Percentiles rank a stretch among this genome's conserved stretches.
Evolutionary conservation across 768 basidiomycete species (phyloP).

Genomic region (Tulasnella sp.): DNA sequence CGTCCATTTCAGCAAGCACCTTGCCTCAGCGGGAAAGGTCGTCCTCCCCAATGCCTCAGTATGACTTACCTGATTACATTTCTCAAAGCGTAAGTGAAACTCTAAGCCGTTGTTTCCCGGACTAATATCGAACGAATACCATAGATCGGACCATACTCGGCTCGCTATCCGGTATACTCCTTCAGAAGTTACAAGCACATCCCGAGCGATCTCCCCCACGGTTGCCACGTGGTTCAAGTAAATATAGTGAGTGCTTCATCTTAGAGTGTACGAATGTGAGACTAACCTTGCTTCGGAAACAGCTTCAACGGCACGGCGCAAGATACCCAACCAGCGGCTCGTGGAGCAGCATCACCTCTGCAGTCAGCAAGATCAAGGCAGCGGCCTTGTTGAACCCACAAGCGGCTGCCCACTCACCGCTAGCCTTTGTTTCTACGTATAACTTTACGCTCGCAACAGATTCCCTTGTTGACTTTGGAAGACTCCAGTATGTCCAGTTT

Average conservation of each 20-base stretch:
- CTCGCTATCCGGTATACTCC: background rate
- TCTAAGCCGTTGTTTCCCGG: background rate
- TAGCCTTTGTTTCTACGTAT: background rate
- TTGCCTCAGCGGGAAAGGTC: too few relatives aligned
- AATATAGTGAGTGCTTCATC: background rate
- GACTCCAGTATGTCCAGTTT: constrained; percentile 1
- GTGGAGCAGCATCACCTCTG: background rate
- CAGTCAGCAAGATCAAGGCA: background rate
- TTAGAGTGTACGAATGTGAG: background rate
- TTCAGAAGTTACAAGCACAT: background rate
- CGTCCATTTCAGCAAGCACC: background rate
- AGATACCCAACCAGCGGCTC: background rate
- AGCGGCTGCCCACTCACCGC: background rate
- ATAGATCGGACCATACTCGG: constrained; percentile 3
- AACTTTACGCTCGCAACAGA: background rate
- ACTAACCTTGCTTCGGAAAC: background rate
- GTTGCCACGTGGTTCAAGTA: constrained; percentile 9
- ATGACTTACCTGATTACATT: background rate
- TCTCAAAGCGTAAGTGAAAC: constrained; percentile 4
- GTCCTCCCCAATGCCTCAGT: background rate
- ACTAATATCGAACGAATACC: background rate
- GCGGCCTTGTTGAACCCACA: background rate
- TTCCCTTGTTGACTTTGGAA: constrained; percentile 8
- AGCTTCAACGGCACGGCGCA: constrained; percentile 17
- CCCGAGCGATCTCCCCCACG: background rate